Base-by-base conservation (phyloP, 1,284 basidiomycete species). In the Puccinia triticina region DNA sequence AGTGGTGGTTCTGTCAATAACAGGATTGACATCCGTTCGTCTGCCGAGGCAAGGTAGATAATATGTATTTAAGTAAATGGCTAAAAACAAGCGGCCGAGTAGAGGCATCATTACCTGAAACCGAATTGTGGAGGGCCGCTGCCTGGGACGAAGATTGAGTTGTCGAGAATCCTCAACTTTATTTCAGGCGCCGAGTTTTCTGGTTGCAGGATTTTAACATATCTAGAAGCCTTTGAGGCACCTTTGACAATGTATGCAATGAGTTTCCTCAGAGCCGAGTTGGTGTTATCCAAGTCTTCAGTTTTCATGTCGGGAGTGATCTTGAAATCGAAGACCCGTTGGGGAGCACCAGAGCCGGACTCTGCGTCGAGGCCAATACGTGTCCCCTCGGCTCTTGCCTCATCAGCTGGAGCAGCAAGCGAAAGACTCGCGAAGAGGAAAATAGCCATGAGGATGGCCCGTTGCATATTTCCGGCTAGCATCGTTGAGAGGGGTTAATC, bases 101-200 rank as follows among this genome's bases (percentile, higher is more conserved):
- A 21, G 29, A 37, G 14, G 66, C 4, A n/a, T 21, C 37, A 26
- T 66, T 26, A 77, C 76, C 76, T 67, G 76, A 77, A 77, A 29
- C 59, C 61, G 18, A 67, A 23, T 34, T 77, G 61, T 23, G 59
- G 12, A 37, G 67, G 18, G n/a, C 64, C 48, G n/a, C 50, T 18
- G 12, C 76, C 76, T 5, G 76, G 59, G 1, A 21, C 12, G 43
- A 77, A 77, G 61, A 77, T 67, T 5, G 59, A 77, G 29, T 77
- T 43, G 34, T 77, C 66, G 29, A 11, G 43, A 21, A 77, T 66
- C 2, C n/a, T n/a, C 50, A 67, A 23, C 57, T 66, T 23, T 21
- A 77, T 77, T 32, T 67, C 61, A 12, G 74, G 40, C 11, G 40
- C 23, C 26, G n/a, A 23, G 7, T 59, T 61, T 0, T 26, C 23